phyloP scores from a whole-genome alignment of 345 rosid genomes.

The Bruguiera gymnorhiza region DNA sequence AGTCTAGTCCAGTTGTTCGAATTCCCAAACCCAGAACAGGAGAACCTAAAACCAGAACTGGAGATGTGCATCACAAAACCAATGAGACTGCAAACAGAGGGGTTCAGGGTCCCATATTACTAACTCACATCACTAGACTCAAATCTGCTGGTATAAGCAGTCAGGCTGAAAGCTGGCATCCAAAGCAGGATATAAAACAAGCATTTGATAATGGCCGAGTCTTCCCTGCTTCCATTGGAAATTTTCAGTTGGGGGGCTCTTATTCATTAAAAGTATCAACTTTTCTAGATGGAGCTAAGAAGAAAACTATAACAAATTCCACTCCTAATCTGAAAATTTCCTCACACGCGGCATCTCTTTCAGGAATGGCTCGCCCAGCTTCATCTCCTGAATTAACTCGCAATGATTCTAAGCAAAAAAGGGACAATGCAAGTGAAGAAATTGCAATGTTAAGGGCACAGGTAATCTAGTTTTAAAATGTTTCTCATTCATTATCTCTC shows the following conservation, averaged over 20 bases:
- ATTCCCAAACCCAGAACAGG: slow-evolving; percentile 40
- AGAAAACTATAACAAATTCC: slow-evolving; percentile 33
- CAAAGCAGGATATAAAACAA: slow-evolving; percentile 24
- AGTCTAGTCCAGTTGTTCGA: slow-evolving; percentile 34
- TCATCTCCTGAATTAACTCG: slow-evolving; percentile 37
- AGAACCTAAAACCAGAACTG: slow-evolving; percentile 34
- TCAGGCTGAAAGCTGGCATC: slow-evolving; percentile 42
- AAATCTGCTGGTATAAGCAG: slow-evolving; percentile 44
- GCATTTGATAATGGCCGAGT: slow-evolving; percentile 32
- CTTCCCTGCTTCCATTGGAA: slow-evolving; percentile 41
- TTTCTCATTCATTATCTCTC: not conserved
- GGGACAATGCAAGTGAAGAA: slow-evolving; percentile 47
- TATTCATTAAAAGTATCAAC: slow-evolving; percentile 33
- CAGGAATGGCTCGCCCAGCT: slow-evolving; percentile 50
- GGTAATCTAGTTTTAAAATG: slow-evolving; percentile 35
- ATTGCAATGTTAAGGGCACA: slow-evolving; percentile 56
- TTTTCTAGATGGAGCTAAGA: slow-evolving; percentile 31
- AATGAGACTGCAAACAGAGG: slow-evolving; percentile 41
- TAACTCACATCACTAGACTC: slow-evolving; percentile 38
- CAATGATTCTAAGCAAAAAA: slow-evolving; percentile 52
- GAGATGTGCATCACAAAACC: slow-evolving; percentile 32
- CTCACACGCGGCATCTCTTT: slow-evolving; percentile 39
- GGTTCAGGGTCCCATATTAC: slow-evolving; percentile 32
- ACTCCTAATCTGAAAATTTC: slow-evolving; percentile 39
- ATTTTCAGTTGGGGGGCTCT: slow-evolving; percentile 33